These are phyloP conservation scores for Prasinococcaceae sp. DNA, from an alignment of 139 green algal species.

Conservation along the genomic window DNA sequence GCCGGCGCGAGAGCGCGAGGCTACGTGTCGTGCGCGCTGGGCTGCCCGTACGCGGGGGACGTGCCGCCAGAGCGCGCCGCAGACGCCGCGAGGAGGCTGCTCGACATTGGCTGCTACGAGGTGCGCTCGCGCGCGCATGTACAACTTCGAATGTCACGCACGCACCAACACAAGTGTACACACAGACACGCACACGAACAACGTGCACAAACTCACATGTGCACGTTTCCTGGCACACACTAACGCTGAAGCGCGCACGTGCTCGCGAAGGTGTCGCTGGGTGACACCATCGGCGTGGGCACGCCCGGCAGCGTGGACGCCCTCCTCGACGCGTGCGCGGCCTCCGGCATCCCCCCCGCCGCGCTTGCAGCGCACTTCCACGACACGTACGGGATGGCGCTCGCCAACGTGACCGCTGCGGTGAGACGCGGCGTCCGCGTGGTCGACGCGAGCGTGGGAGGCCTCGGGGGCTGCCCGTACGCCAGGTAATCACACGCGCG, in stretches of 20 bases:
- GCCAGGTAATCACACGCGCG: too few relatives aligned
- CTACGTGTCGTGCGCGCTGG: conserved; percentile 65
- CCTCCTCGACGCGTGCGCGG: background rate
- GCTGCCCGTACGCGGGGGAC: conserved; percentile 58
- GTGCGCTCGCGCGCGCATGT: too few relatives aligned
- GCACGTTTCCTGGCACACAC: too few relatives aligned
- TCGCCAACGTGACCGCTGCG: conserved; percentile 59
- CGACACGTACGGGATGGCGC: conserved; percentile 82
- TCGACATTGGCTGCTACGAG: conserved; percentile 87
- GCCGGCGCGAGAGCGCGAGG: conserved; percentile 13
- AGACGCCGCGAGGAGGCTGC: conserved; percentile 42
- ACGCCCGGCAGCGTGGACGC: conserved; percentile 28
- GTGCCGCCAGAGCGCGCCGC: conserved; percentile 41
- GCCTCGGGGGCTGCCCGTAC: conserved; percentile 83
- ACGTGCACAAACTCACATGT: too few relatives aligned
- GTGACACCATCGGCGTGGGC: conserved; percentile 78
- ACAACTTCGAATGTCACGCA: too few relatives aligned
- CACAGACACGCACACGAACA: too few relatives aligned
- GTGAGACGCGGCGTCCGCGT: conserved; percentile 35
- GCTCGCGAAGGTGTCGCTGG: conserved; percentile 59
- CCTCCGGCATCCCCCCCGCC: background rate
- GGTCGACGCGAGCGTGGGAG: conserved; percentile 63
- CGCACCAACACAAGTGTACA: too few relatives aligned
- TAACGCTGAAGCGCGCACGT: too few relatives aligned
- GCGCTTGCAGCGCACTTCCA: conserved; percentile 78